These are phyloP conservation scores for Penicillium sp. DNA, from an alignment of 2,329 filamentous ascomycete species.

Conservation along the genomic window DNA sequence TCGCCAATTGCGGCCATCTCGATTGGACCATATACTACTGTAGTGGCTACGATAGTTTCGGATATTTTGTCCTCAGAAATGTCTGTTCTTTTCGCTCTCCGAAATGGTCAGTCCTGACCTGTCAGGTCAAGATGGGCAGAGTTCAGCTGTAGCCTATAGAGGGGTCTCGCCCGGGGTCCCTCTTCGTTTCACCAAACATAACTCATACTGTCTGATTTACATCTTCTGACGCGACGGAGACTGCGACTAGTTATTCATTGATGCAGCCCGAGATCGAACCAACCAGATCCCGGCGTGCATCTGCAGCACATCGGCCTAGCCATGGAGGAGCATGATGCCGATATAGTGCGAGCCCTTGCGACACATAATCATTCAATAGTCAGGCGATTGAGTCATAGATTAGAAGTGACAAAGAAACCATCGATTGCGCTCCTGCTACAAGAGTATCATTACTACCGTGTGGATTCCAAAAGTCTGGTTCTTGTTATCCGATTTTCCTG, in stretches of 20 bases:
- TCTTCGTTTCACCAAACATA: background rate
- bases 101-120: background rate
- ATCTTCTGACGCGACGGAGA: background rate
- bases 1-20: background rate
- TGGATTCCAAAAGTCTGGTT: background rate
- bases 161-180: background rate
- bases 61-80: constrained; percentile 4
- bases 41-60: constrained; percentile 5
- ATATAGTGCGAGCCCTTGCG: background rate
- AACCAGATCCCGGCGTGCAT: background rate
- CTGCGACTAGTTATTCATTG: background rate
- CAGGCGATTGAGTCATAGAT: background rate
- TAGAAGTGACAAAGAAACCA: background rate
- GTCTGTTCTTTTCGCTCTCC: background rate
- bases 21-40: background rate
- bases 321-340: background rate
- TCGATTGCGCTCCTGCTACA: background rate
- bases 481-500: constrained; percentile 16
- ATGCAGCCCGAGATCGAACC: background rate
- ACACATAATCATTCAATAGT: background rate
- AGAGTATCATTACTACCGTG: constrained; percentile 7
- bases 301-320: background rate
- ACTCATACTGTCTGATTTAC: background rate
- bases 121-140: background rate
- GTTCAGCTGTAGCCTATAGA: background rate